Conservation (phyloP, 2,329 filamentous ascomycete species). For the Penicillium corylophilum region DNA sequence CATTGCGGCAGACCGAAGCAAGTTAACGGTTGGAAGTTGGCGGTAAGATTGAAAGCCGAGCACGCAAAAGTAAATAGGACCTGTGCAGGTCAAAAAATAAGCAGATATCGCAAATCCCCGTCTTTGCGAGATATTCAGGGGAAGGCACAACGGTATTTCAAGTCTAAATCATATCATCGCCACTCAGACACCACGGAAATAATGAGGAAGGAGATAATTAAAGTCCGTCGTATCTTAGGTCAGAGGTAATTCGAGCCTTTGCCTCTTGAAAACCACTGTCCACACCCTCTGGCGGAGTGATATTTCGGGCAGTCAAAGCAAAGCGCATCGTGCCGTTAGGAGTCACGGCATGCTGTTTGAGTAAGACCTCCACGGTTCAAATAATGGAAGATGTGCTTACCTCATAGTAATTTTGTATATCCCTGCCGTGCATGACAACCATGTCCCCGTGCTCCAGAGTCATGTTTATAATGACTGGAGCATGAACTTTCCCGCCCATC, state of each 20-base stretch:
- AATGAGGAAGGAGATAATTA: too few relatives aligned
- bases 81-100: too few relatives aligned
- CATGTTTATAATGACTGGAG: slow-evolving; percentile 40
- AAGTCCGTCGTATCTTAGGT: neutral
- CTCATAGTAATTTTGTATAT: slow-evolving; percentile 57
- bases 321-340: slow-evolving; percentile 35
- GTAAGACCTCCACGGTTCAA: neutral
- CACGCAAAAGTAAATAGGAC: too few relatives aligned
- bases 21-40: too few relatives aligned
- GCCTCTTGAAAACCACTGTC: neutral
- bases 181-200: too few relatives aligned
- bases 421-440: slow-evolving; percentile 57
- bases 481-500: slow-evolving; percentile 24
- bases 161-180: too few relatives aligned
- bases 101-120: too few relatives aligned
- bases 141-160: too few relatives aligned
- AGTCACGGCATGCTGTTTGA: slow-evolving; percentile 30
- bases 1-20: too few relatives aligned
- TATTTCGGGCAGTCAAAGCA: slow-evolving; percentile 37
- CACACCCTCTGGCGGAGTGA: slow-evolving; percentile 11
- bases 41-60: too few relatives aligned
- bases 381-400: slow-evolving; percentile 19
- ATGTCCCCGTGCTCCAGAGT: slow-evolving; percentile 57
- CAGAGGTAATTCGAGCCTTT: neutral
- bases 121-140: too few relatives aligned